Conservation (phyloP, 139 green algal species). For the Tetraselmis chui region DNA sequence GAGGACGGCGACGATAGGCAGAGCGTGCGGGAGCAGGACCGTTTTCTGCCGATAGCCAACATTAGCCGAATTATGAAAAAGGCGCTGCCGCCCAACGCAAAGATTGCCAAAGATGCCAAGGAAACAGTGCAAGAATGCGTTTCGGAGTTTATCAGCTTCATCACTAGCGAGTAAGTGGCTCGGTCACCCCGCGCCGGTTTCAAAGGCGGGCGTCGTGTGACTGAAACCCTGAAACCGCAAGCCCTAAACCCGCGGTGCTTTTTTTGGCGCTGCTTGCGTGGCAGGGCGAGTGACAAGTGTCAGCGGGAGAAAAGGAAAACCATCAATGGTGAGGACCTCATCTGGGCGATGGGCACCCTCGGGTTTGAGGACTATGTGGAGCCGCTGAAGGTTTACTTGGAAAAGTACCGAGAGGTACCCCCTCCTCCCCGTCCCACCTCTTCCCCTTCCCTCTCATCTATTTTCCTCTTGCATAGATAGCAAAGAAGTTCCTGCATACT, state of each 20-base stretch:
- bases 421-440: not conserved
- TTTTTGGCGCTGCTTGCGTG: too few species aligned
- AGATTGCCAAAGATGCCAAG: conserved; percentile 99
- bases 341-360: conserved; percentile 96
- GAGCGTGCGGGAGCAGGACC: conserved; percentile 75
- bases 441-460: not conserved
- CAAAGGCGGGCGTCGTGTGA: too few species aligned
- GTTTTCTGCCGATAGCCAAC: conserved; percentile 97
- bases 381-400: conserved; percentile 91
- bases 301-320: conserved; percentile 97
- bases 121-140: conserved; percentile 99
- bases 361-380: conserved; percentile 97
- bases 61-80: conserved; percentile 99
- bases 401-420: conserved; percentile 87
- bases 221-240: too few species aligned
- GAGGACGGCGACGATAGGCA: not conserved
- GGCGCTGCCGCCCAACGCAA: conserved; percentile 76
- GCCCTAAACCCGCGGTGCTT: too few species aligned
- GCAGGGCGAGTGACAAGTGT: conserved; percentile 97
- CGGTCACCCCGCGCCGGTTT: too few species aligned
- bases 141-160: conserved; percentile 98
- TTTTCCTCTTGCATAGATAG: too few species aligned
- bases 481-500: too few species aligned
- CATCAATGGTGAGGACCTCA: conserved; percentile 96
- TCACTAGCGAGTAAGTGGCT: conserved; percentile 90